phyloP scores from a whole-genome alignment of 257 asterid genomes.

The Plantago elongata region DNA sequence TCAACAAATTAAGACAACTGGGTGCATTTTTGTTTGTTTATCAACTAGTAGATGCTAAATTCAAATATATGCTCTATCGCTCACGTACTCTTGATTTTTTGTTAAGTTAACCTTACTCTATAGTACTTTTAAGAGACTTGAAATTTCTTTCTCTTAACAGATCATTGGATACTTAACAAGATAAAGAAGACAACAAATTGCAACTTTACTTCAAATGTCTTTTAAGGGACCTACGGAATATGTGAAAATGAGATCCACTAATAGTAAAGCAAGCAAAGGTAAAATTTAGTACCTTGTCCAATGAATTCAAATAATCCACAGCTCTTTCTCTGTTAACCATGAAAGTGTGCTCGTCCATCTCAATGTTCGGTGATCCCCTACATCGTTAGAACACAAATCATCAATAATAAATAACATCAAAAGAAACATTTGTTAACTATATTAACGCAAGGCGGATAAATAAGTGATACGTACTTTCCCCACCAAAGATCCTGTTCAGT shows the following conservation, averaged over 20 bases:
- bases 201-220: conserved; percentile 1
- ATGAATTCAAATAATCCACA: conserved; percentile 85
- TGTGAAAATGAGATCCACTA: not conserved
- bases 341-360: conserved; percentile 95
- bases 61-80: too few relatives aligned
- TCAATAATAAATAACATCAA: not conserved
- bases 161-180: conserved; percentile 9
- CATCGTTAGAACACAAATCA: not conserved
- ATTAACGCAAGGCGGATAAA: not conserved
- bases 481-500: conserved; percentile 73
- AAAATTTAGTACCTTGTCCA: conserved; percentile 63
- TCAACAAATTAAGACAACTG: not conserved
- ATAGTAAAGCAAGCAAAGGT: not conserved
- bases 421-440: not conserved
- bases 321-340: conserved; percentile 97
- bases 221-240: conserved; percentile 3
- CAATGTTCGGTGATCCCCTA: conserved; percentile 94
- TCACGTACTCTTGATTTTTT: too few relatives aligned
- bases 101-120: not conserved
- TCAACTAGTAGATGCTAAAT: too few relatives aligned
- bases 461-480: conserved; percentile 45
- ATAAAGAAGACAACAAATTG: not conserved
- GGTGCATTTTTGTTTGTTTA: too few relatives aligned
- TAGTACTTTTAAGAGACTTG: conserved; percentile 1
- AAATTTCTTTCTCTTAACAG: not conserved